These are phyloP conservation scores for Pestalotiopsis fici DNA, from an alignment of 2,329 filamentous ascomycete genomes.

Conservation along the genomic window DNA sequence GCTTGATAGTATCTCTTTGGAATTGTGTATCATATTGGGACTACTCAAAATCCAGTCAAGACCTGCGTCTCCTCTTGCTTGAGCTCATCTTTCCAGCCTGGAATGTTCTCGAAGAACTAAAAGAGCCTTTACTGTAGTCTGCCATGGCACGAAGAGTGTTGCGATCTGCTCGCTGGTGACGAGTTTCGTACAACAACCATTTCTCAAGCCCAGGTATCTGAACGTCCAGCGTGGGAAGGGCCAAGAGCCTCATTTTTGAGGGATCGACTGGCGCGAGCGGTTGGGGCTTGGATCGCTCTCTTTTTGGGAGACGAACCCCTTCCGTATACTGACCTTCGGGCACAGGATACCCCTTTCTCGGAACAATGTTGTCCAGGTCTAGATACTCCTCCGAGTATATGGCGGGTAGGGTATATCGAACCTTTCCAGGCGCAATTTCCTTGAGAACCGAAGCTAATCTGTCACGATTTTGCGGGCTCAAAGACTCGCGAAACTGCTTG, in stretches of 20 bases:
- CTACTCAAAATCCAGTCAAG: neutral
- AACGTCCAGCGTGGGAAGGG: constrained; percentile 54
- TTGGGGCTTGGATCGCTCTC: neutral
- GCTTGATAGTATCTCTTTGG: too few species aligned
- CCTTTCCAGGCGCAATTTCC: constrained; percentile 54
- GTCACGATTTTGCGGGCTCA: constrained; percentile 31
- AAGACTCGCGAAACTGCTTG: constrained; percentile 48
- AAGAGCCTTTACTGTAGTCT: constrained; percentile 15
- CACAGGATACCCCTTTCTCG: constrained; percentile 19
- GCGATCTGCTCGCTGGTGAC: constrained; percentile 52
- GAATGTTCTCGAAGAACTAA: constrained; percentile 3
- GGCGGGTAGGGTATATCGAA: constrained; percentile 56
- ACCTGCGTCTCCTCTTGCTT: neutral
- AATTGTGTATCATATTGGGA: too few species aligned
- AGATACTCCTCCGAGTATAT: constrained; percentile 47
- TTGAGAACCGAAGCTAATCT: constrained; percentile 46
- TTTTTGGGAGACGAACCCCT: neutral
- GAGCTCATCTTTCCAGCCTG: neutral
- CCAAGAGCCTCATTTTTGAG: constrained; percentile 43
- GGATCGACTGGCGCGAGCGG: neutral
- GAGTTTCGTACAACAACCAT: constrained; percentile 50
- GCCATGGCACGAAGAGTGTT: constrained; percentile 32
- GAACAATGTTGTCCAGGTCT: constrained; percentile 15
- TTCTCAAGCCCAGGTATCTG: constrained; percentile 45
- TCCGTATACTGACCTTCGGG: neutral